phyloP scores from a whole-genome alignment of 176 grass and related monocot species.

The Urochloa ruziziensis region DNA sequence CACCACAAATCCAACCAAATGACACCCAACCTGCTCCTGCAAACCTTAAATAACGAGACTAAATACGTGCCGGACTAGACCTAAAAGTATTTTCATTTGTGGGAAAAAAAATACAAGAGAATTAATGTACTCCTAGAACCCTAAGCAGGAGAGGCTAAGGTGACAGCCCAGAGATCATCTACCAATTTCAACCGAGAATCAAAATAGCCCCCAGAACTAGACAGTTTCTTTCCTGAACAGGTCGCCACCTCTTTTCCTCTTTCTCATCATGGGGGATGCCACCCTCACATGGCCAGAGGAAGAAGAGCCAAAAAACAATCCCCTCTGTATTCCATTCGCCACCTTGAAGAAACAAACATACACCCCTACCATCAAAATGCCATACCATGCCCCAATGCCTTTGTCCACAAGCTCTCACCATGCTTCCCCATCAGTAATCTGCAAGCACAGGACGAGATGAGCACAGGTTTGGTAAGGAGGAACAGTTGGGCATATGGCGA shows the following conservation, averaged over 20 bases:
- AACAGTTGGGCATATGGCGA: not conserved
- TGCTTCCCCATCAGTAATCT: slow-evolving; percentile 60
- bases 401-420: slow-evolving; percentile 43
- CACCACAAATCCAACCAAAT: slow-evolving; percentile 6
- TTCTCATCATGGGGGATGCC: slow-evolving; percentile 32
- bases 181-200: slow-evolving; percentile 34
- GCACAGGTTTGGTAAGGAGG: slow-evolving; percentile 25
- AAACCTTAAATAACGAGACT: slow-evolving; percentile 7
- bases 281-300: slow-evolving; percentile 80
- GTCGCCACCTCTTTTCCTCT: slow-evolving; percentile 33
- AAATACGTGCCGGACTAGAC: slow-evolving; percentile 23
- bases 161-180: slow-evolving; percentile 24
- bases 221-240: slow-evolving; percentile 32
- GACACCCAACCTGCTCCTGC: slow-evolving; percentile 24
- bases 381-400: slow-evolving; percentile 55
- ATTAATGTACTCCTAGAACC: slow-evolving; percentile 56
- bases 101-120: slow-evolving; percentile 35
- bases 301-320: slow-evolving; percentile 73
- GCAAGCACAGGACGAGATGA: slow-evolving; percentile 42
- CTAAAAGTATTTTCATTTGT: slow-evolving; percentile 42
- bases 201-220: slow-evolving; percentile 29
- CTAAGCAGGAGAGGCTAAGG: slow-evolving; percentile 39
- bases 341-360: slow-evolving; percentile 58
- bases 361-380: slow-evolving; percentile 57
- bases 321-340: slow-evolving; percentile 59